A percentile compares a stretch with the other conserved stretches of the same genome.
Conservation (phyloP, 2,329 filamentous ascomycete genomes). For the Fusarium camptoceras region DNA sequence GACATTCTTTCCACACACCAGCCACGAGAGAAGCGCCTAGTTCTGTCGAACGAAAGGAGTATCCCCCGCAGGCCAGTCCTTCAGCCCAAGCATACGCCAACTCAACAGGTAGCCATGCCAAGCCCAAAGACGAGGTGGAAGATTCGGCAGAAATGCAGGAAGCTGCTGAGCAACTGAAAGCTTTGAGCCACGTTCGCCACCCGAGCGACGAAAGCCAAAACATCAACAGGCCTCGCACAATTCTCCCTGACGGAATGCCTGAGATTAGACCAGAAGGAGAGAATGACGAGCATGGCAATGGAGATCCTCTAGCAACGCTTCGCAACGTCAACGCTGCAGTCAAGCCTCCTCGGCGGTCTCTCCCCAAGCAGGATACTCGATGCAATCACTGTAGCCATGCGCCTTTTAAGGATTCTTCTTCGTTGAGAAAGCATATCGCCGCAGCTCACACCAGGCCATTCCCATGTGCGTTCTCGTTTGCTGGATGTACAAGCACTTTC, state of each 20-base stretch:
- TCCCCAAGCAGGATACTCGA: constrained; percentile 70
- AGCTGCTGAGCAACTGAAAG: constrained; percentile 74
- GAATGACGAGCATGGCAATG: constrained; percentile 48
- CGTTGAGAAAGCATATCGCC: constrained; percentile 74
- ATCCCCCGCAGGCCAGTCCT: constrained; percentile 47
- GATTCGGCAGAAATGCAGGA: constrained; percentile 78
- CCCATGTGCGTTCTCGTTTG: constrained; percentile 85
- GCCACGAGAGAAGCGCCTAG: constrained; percentile 41
- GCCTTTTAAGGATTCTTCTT: constrained; percentile 75
- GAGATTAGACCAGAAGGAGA: constrained; percentile 53
- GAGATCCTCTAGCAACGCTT: constrained; percentile 39
- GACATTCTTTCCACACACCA: constrained; percentile 41
- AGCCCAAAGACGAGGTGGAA: constrained; percentile 58
- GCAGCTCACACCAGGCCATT: constrained; percentile 80
- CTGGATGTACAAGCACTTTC: constrained; percentile 86
- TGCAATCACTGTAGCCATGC: constrained; percentile 72
- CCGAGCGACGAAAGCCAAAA: constrained; percentile 59
- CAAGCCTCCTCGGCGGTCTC: constrained; percentile 60
- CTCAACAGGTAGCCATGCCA: constrained; percentile 37
- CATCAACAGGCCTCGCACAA: constrained; percentile 52
- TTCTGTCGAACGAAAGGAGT: constrained; percentile 43
- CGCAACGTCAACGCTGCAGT: constrained; percentile 46
- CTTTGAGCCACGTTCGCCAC: constrained; percentile 71
- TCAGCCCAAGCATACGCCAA: constrained; percentile 39
- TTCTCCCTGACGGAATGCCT: constrained; percentile 54